Conservation (phyloP, 2,329 filamentous ascomycete genomes). For the Ophiognomonia clavigignenti-juglandacearum region DNA sequence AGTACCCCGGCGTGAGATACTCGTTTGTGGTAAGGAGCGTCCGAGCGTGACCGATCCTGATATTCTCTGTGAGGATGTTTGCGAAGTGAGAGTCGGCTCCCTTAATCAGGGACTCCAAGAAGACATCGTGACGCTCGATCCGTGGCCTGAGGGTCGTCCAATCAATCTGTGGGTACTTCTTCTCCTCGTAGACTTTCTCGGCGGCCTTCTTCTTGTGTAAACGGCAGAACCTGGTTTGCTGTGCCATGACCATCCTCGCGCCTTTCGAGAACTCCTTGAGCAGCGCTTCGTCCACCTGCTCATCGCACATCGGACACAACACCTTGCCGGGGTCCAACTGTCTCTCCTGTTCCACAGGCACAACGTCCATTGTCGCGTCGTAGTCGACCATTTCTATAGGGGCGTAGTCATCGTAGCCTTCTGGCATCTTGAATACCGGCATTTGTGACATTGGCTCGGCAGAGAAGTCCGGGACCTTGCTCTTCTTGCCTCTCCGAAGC, state of each 20-base stretch:
- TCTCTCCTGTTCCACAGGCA: neutral
- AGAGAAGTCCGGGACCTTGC: neutral
- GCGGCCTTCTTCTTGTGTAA: constrained; percentile 56
- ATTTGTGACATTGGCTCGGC: constrained; percentile 7
- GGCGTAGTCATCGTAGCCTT: constrained; percentile 9
- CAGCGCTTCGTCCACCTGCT: constrained; percentile 48
- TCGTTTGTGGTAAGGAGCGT: constrained; percentile 55
- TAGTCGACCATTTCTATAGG: neutral
- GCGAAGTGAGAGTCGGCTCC: constrained; percentile 57
- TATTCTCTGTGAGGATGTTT: constrained; percentile 46
- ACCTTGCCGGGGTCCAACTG: constrained; percentile 18
- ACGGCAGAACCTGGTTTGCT: constrained; percentile 60
- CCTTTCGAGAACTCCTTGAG: constrained; percentile 48
- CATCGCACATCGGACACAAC: constrained; percentile 64
- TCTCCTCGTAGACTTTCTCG: constrained; percentile 38
- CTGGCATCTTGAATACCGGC: constrained; percentile 12
- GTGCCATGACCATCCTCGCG: constrained; percentile 47
- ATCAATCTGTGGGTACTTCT: constrained; percentile 65
- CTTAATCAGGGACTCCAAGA: constrained; percentile 56
- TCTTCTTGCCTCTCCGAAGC: neutral
- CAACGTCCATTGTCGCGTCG: neutral
- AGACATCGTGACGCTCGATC: constrained; percentile 49
- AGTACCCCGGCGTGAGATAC: constrained; percentile 71
- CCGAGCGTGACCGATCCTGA: constrained; percentile 53
- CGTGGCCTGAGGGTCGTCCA: constrained; percentile 60